Percentiles rank a stretch among this genome's conserved stretches.
phyloP scores from a whole-genome alignment of 2,329 filamentous ascomycete genomes.

The Ophiostoma sp. region DNA sequence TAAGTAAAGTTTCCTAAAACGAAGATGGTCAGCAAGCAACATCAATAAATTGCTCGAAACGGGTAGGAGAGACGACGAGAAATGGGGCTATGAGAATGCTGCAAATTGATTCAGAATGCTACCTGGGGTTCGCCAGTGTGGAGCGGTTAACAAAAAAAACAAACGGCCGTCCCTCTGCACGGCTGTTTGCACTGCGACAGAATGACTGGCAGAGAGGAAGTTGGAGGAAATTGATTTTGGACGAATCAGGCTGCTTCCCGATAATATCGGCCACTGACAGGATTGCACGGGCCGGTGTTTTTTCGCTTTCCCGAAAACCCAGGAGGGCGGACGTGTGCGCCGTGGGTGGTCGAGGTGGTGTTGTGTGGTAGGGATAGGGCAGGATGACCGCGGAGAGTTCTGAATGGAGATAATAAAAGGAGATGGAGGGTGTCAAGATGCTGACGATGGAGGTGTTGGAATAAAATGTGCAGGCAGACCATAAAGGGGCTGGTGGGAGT shows the following conservation, averaged over 20 bases:
- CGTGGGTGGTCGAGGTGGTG: neutral
- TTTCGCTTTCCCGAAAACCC: neutral
- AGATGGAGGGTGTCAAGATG: neutral
- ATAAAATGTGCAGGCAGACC: neutral
- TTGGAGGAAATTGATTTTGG: neutral
- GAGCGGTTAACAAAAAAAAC: neutral
- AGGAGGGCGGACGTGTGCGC: neutral
- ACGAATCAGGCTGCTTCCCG: constrained; percentile 23
- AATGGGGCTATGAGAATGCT: neutral
- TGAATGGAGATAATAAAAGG: neutral
- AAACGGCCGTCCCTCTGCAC: neutral
- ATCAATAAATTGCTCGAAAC: neutral
- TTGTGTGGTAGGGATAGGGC: neutral
- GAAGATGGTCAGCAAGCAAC: neutral
- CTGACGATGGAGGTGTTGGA: no score
- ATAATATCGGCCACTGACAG: neutral
- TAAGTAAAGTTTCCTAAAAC: neutral
- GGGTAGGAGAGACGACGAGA: neutral
- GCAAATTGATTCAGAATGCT: neutral
- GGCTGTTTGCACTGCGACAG: neutral
- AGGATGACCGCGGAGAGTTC: neutral
- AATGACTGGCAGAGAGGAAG: neutral
- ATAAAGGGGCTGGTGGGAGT: neutral
- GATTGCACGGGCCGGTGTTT: neutral
- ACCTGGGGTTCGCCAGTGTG: neutral